Conservation (phyloP, 306 rosid species). For the apple (Malus domestica) region DNA sequence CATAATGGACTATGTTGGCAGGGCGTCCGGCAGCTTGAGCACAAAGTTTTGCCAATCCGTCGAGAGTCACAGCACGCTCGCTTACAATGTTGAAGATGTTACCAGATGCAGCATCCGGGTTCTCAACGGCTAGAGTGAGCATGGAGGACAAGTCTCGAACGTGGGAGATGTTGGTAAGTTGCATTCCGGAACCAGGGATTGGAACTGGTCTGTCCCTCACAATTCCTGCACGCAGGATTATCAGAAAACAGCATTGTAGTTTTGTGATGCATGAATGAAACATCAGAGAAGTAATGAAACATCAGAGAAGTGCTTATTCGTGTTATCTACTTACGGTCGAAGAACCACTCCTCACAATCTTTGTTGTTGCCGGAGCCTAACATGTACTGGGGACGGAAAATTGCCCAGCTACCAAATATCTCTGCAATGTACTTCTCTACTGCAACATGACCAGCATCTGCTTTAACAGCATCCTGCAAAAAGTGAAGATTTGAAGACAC, state of each 20-base stretch:
- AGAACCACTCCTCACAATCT: constrained; percentile 97
- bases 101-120: constrained; percentile 56
- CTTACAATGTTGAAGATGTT: constrained; percentile 73
- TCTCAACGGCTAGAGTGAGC: constrained; percentile 81
- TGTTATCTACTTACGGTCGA: constrained; percentile 52
- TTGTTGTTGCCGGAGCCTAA: constrained; percentile 96
- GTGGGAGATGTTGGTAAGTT: constrained; percentile 79
- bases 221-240: constrained; percentile 44
- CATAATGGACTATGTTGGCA: constrained; percentile 68
- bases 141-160: constrained; percentile 78
- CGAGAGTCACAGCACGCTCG: constrained; percentile 80
- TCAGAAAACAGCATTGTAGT: not conserved
- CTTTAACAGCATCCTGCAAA: constrained; percentile 74
- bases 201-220: constrained; percentile 81
- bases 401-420: constrained; percentile 59
- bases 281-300: not conserved
- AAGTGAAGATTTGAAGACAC: not conserved
- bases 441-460: constrained; percentile 81
- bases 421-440: constrained; percentile 78
- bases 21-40: constrained; percentile 86
- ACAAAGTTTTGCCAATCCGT: constrained; percentile 84
- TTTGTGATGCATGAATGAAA: not conserved
- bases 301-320: not conserved
- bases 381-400: constrained; percentile 87
- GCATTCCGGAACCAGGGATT: constrained; percentile 88